These are phyloP conservation scores for Strombidium stylifer DNA, from an alignment of 73 alveolate genomes.

Conservation along the genomic window DNA sequence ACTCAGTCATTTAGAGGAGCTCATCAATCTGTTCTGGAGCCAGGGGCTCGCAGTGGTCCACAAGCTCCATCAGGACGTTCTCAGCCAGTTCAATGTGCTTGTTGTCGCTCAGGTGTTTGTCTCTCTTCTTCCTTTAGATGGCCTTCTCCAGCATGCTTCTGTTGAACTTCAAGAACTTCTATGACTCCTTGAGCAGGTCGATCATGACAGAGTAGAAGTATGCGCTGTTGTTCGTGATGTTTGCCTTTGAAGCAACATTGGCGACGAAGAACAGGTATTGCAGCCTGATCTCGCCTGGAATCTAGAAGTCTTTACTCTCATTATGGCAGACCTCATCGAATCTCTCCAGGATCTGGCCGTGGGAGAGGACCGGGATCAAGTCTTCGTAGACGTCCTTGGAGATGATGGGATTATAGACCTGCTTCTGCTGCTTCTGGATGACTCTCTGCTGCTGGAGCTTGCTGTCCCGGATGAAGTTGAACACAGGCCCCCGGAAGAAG, in stretches of 20 bases:
- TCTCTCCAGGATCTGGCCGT: slow-evolving; percentile 9
- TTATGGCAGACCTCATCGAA: slow-evolving; percentile 6
- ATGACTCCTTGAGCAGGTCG: not conserved
- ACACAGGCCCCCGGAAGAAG: slow-evolving; percentile 5
- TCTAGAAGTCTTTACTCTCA: slow-evolving; percentile 3
- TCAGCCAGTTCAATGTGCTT: slow-evolving; percentile 6
- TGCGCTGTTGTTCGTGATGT: not conserved
- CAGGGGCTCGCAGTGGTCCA: slow-evolving; percentile 28
- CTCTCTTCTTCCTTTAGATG: no score
- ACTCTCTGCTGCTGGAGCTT: not conserved
- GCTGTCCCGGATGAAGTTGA: not conserved
- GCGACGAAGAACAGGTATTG: slow-evolving; percentile 30
- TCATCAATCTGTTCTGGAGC: not conserved
- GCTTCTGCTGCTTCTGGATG: not conserved
- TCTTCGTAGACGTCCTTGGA: no score
- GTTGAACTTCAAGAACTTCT: no score
- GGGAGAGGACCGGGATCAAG: not conserved
- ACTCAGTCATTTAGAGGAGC: slow-evolving; percentile 3
- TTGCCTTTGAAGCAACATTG: slow-evolving; percentile 6
- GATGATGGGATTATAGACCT: no score
- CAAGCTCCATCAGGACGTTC: not conserved
- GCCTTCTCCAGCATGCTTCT: no score
- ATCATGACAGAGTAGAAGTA: slow-evolving; percentile 3
- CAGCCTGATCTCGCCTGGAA: not conserved
- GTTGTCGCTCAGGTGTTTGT: no score